These are phyloP conservation scores for Anthoceros angustus DNA, from an alignment of 225 moss, liverwort and hornwort genomes.

Conservation along the genomic window DNA sequence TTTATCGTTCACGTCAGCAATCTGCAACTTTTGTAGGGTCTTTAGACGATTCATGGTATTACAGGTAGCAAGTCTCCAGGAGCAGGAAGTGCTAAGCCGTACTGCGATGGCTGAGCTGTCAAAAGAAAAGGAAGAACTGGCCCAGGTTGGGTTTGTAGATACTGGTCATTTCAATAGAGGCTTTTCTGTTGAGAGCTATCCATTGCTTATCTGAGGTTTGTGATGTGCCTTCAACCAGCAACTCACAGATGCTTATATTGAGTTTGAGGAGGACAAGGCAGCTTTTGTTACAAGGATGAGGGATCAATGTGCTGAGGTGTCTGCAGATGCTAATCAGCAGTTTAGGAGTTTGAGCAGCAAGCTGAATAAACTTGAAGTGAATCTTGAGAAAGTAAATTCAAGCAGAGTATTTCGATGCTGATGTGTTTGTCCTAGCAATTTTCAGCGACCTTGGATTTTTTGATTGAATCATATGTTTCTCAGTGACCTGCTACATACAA, in stretches of 20 bases:
- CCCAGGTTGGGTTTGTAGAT: slow-evolving; percentile 42
- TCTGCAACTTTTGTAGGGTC: too few species aligned
- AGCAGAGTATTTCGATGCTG: too few species aligned
- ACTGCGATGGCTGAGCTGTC: slow-evolving; percentile 15
- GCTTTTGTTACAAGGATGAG: slow-evolving; percentile 31
- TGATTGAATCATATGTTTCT: too few species aligned
- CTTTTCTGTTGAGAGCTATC: too few species aligned
- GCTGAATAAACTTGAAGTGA: too few species aligned
- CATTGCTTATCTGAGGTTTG: background rate
- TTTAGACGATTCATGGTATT: too few species aligned
- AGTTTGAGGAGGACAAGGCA: slow-evolving; percentile 58
- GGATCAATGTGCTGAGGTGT: slow-evolving; percentile 25
- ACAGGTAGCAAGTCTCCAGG: slow-evolving; percentile 16
- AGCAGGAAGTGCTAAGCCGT: slow-evolving; percentile 10
- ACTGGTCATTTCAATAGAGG: too few species aligned
- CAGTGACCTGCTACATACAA: too few species aligned
- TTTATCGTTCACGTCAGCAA: too few species aligned
- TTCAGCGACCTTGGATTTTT: too few species aligned
- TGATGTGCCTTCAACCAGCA: slow-evolving; percentile 28
- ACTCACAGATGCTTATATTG: slow-evolving; percentile 59
- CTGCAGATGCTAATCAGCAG: background rate
- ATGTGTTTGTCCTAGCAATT: too few species aligned
- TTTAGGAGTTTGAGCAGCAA: background rate
- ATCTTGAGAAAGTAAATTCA: too few species aligned
- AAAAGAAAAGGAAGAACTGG: slow-evolving; percentile 62